phyloP scores from a whole-genome alignment of 768 basidiomycete species.

The Podaxis sp. region DNA sequence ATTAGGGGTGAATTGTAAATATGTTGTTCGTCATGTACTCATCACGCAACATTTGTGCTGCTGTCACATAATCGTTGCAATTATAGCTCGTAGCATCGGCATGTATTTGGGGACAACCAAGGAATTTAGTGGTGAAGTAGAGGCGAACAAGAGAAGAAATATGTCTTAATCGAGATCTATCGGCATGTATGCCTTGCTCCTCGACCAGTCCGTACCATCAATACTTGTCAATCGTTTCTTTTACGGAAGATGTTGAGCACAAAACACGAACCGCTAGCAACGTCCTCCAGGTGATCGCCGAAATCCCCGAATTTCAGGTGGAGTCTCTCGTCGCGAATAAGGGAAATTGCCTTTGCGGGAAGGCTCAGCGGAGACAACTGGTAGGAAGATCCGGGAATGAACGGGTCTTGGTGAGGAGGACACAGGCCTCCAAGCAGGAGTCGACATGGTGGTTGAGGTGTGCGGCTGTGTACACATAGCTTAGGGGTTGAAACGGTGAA shows the following conservation, averaged over 20 bases:
- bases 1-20: neutral
- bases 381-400: slow-evolving; percentile 44
- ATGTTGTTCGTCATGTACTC: neutral
- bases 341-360: slow-evolving; percentile 45
- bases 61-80: neutral
- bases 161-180: slow-evolving; percentile 15
- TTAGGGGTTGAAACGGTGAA: neutral
- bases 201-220: slow-evolving; percentile 39
- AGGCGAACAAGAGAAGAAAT: neutral
- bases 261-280: slow-evolving; percentile 44
- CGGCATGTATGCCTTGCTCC: slow-evolving; percentile 37
- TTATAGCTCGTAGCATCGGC: neutral
- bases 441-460: slow-evolving; percentile 35
- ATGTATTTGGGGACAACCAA: too few species aligned
- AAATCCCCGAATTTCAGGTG: slow-evolving; percentile 74
- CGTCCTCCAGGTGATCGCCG: slow-evolving; percentile 81
- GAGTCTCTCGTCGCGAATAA: slow-evolving; percentile 49
- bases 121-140: too few species aligned
- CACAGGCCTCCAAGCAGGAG: slow-evolving; percentile 47
- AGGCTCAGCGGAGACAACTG: slow-evolving; percentile 45
- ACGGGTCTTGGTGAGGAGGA: slow-evolving; percentile 37
- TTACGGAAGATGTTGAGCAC: slow-evolving; percentile 11
- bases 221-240: neutral
- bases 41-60: neutral
- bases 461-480: slow-evolving; percentile 44